Conservation (phyloP, 108 stramenopile genomes). For the Thalassiosira profunda region DNA sequence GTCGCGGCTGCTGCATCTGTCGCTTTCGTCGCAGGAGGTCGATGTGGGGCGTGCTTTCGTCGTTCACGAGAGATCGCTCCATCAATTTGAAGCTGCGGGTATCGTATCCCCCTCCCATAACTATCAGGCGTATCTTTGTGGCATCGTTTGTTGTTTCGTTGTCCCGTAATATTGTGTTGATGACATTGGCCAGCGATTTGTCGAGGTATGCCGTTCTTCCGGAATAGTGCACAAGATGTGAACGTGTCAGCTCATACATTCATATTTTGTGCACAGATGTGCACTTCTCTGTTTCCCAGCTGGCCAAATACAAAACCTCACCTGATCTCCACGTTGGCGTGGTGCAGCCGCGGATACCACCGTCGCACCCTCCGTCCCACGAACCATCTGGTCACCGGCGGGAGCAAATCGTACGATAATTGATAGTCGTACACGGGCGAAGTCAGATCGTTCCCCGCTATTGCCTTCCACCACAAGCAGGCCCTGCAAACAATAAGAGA, state of each 20-base stretch:
- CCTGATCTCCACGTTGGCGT: slow-evolving; percentile 76
- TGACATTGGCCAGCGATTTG: slow-evolving; percentile 43
- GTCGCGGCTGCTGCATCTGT: neutral
- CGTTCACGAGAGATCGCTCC: slow-evolving; percentile 27
- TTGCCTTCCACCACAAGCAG: slow-evolving; percentile 81
- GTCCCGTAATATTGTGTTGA: slow-evolving; percentile 6
- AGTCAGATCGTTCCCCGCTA: slow-evolving; percentile 56
- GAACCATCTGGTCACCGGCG: slow-evolving; percentile 53
- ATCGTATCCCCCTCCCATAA: slow-evolving; percentile 84
- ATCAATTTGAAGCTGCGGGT: slow-evolving; percentile 60
- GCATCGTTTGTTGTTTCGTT: neutral
- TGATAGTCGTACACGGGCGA: slow-evolving; percentile 63
- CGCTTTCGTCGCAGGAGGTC: neutral
- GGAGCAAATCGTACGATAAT: slow-evolving; percentile 74
- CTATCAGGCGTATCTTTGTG: slow-evolving; percentile 57
- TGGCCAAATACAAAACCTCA: slow-evolving; percentile 5
- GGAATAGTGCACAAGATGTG: no score
- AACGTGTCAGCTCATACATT: no score
- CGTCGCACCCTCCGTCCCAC: slow-evolving; percentile 31
- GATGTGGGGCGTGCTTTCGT: neutral
- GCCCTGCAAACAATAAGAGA: slow-evolving; percentile 12
- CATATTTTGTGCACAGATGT: no score
- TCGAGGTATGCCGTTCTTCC: slow-evolving; percentile 76
- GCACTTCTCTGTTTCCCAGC: no score
- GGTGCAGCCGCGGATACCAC: slow-evolving; percentile 72